Base-by-base conservation (phyloP, 108 stramenopile genomes). In the Epipyxis sp. region DNA sequence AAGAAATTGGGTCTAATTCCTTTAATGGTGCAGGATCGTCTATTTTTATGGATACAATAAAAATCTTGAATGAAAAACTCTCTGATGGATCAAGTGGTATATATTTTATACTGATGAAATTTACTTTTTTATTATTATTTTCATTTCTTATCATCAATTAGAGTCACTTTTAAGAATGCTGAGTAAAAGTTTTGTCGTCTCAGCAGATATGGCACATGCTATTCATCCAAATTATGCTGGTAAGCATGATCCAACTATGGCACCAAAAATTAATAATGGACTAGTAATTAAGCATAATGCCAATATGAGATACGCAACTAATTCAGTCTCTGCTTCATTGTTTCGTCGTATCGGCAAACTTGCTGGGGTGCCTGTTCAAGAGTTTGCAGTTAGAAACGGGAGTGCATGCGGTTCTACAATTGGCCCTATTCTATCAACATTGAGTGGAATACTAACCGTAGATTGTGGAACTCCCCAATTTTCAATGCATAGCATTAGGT, bases 221-320 rank as follows among this genome's bases (percentile, higher is more conserved):
- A 69, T 94, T 30, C 98, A 99, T 83, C 97, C 98, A 0, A 97
- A 99, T 80, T 99, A 99, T 86, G 84, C 88, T 30, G 79, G 86
- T 43, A 95, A 95, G 67, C 97, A 99, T 85, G 98, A 99, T 68
- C 88, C 90, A 45, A 82, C 74, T 20, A 95, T 97, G 84, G 90
- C 87, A 30, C 97, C 97, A 0, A 91, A 90, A 78, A 87, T 99
- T 86, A 94, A 96, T 79, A 87, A 77, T 1, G 98, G 98, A 1
- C 88, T 97, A 88, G 98, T 99, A 13, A 94, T 99, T 77, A 99
- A 99, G 83, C 89, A 91, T 74, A 99, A 99, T 82, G 78, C 86
- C 58, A 99, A 98, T 87, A 95, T 97, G 81, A 84, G 96, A 61
- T 99, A 99, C 79, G 91, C 97, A 1, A 97, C 97, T 6, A 95